Conservation (phyloP, 139 green algal genomes). For the Astrephomene gubernaculifera region DNA sequence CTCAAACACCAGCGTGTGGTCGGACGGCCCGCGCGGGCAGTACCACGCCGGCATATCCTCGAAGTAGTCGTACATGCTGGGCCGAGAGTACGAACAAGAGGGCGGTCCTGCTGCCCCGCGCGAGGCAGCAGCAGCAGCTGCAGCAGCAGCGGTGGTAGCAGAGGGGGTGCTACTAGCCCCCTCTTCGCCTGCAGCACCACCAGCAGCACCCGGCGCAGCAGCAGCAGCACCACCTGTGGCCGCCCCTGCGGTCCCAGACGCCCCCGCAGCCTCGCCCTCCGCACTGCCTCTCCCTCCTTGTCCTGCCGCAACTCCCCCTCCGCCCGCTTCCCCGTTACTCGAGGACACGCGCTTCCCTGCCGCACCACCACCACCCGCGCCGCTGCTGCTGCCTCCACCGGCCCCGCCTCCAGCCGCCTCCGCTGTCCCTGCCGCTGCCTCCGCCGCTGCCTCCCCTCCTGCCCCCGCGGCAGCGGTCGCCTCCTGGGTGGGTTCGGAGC, state of each 20-base stretch:
- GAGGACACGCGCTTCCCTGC: neutral
- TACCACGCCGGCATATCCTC: slow-evolving; percentile 43
- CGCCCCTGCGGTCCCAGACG: neutral
- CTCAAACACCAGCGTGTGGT: slow-evolving; percentile 79
- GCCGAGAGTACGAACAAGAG: neutral
- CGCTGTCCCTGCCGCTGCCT: neutral
- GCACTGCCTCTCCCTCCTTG: neutral
- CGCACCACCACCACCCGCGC: neutral
- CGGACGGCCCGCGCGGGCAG: neutral
- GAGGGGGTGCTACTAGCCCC: no score
- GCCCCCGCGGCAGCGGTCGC: neutral
- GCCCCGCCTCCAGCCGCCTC: neutral
- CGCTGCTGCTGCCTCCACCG: neutral
- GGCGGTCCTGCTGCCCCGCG: neutral
- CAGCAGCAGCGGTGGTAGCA: no score
- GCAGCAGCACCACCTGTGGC: neutral
- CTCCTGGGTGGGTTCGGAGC: neutral
- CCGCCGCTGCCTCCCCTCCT: neutral
- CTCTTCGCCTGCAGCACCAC: neutral
- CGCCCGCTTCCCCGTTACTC: no score
- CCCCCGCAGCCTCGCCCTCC: neutral
- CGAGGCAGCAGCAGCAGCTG: neutral
- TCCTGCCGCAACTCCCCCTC: neutral
- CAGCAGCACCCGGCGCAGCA: neutral
- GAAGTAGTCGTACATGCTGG: slow-evolving; percentile 26